phyloP scores from a whole-genome alignment of 768 basidiomycete genomes.

The Psilocybe azurescens region DNA sequence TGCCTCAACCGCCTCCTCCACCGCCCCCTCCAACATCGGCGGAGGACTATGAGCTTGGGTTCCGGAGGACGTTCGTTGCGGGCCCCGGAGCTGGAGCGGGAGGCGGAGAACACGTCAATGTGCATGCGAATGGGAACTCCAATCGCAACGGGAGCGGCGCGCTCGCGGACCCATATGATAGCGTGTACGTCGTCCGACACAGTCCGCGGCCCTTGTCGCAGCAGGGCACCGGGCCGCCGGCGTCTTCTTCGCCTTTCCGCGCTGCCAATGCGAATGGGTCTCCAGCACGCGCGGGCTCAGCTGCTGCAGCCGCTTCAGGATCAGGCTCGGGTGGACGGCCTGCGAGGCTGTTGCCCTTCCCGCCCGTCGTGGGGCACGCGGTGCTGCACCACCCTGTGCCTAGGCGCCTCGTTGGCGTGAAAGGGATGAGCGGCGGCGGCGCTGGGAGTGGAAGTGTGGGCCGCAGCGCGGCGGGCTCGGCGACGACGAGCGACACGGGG shows the following conservation, averaged over 20 bases:
- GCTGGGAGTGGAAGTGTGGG: not conserved
- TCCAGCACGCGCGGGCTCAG: not conserved
- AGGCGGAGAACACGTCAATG: too few relatives aligned
- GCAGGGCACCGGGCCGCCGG: not conserved
- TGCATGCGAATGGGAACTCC: not conserved
- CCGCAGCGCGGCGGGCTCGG: not conserved
- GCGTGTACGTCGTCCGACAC: conserved; percentile 4
- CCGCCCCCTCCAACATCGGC: not conserved
- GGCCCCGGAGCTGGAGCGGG: too few relatives aligned
- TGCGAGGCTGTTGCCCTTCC: conserved; percentile 26
- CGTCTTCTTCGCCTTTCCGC: not conserved
- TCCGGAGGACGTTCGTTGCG: not conserved
- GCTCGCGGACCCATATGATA: not conserved
- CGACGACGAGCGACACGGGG: conserved; percentile 8
- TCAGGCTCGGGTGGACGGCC: not conserved
- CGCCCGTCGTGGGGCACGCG: conserved; percentile 25
- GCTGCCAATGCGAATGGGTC: not conserved
- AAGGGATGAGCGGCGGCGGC: not conserved
- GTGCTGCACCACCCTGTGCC: conserved; percentile 30
- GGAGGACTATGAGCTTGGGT: not conserved
- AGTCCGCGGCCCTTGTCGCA: not conserved
- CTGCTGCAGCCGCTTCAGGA: not conserved
- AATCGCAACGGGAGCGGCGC: not conserved
- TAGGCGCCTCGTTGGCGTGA: conserved; percentile 19
- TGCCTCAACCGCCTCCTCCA: too few relatives aligned